Evolutionary conservation across 345 rosid genomes (phyloP).

Genomic region (Hibiscus mutabilis): DNA sequence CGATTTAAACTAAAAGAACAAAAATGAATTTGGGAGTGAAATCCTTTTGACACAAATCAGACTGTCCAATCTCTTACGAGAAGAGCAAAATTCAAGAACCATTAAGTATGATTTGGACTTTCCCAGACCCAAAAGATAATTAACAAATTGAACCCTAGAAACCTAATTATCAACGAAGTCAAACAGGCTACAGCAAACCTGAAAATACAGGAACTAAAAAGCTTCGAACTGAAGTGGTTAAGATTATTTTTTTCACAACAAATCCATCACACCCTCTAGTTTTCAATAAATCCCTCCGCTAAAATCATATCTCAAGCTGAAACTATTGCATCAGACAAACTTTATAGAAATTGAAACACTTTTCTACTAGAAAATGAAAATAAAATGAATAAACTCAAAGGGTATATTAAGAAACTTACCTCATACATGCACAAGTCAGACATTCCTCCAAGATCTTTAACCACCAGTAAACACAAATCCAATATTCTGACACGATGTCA

Average conservation of each 20-base stretch:
- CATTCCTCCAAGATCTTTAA: slow-evolving; percentile 58
- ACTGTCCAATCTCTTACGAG: neutral
- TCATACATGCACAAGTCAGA: slow-evolving; percentile 60
- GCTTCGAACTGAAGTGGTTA: neutral
- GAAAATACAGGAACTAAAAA: neutral
- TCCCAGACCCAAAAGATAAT: neutral
- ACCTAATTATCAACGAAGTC: neutral
- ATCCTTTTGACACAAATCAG: neutral
- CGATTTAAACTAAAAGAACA: neutral
- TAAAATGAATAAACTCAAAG: neutral
- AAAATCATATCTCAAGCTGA: slow-evolving; percentile 3
- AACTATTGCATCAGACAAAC: neutral
- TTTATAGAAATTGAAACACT: neutral
- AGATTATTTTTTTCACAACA: neutral
- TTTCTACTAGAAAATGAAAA: neutral
- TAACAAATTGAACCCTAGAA: neutral
- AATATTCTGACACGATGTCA: slow-evolving; percentile 33
- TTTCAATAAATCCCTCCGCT: neutral
- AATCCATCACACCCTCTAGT: neutral
- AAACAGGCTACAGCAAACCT: neutral
- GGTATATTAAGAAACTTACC: slow-evolving; percentile 31
- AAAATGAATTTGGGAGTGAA: neutral
- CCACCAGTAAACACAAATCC: slow-evolving; percentile 44
- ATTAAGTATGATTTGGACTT: neutral
- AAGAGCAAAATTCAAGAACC: neutral